Evolutionary conservation across 257 asterid species (phyloP), one percentile per base, ranked within the genome.

Genomic region (Gardenia jasminoides): DNA sequence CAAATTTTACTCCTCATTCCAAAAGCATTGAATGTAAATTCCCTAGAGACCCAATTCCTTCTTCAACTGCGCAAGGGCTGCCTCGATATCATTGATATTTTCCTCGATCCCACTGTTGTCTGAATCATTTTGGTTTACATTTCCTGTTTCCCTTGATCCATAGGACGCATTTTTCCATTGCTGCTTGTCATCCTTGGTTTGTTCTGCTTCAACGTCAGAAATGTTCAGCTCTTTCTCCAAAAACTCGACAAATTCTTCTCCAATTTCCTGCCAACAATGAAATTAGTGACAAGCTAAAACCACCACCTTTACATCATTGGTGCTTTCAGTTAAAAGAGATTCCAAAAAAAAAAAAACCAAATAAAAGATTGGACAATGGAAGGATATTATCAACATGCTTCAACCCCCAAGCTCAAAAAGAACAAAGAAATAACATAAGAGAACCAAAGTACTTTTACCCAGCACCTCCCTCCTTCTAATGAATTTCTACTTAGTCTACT

Each of bases 201-300:
- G 89, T 67, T 79, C 87, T 6, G 17, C 86, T 43, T 80, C 91
- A 59, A 79, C 70, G 81, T 93, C 96, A 24, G 87, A 78, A 52
- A 92, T 88, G 86, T 87, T 88, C 80, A 94, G 91, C 85, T 91
- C 97, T 82, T 89, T 94, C 92, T 93, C 98, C 80, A 95, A 83
- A 86, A 90, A 95, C 91, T 93, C 99, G 56, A 94, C 98, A 77
- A 95, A 93, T 74, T 95, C 99, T 82, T 91, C 99, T 70, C 99
- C 98, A 1, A 95, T 93, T 82, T 93, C 99, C 97, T 92, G 90
- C 61, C 72, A 67, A 71, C 54, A 67, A 78, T 76, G 76, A 69
- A 64, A 22, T 33, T 19, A n/a, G 43, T 30, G 69, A 43, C 47
- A 15, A n/a, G 56, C 7, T 41, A 10, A 20, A 46, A 71, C 36